Evolutionary conservation across 2,329 filamentous ascomycete species (phyloP), one percentile per base, ranked within the genome.

Genomic region (Periglandula ipomoeae): DNA sequence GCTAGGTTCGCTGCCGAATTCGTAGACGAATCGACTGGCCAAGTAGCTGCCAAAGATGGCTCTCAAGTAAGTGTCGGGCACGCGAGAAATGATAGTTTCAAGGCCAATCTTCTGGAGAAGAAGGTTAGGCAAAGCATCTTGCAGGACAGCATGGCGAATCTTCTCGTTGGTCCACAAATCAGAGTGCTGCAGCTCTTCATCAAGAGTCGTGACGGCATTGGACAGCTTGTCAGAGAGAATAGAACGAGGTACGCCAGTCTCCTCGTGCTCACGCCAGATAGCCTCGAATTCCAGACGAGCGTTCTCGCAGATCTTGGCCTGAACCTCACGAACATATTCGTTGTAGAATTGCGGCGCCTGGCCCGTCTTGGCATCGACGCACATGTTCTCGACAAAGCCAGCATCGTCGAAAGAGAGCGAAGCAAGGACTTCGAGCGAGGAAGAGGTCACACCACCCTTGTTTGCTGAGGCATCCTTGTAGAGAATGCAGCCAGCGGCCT

Each of bases 401-500:
- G 81, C 73, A 56, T 98, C 93, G 60, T 98, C 88, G 63, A 98
- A 97, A 37, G 89, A 93, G 50, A 98, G 77, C 13, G 89, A 93
- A 7, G 93, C 93, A 22, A 98, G 80, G 5, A 98, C 93, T 63
- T 98, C 93, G 27, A 97, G 82, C 1, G 93, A 97, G 0, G 93
- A 97, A 1, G 89, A 96, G 1, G 93, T 98, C 41, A 98, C 93
- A 65, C 93, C 93, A 56, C 93, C 93, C 76, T 98, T 98, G 79
- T 98, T 98, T 49, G 91, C 90, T 34, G 89, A 95, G 5, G 93
- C 93, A 67, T 98, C 93, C 73, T 98, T 98, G 83, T 89, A 96
- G 37, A 98, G 70, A 59, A 97, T 82, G 63, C 89, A 94, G 52
- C 93, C 93, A n/a, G 91, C 90, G 59, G 89, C 85, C 71, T 98